These are phyloP conservation scores for Suhomyces anneliseae DNA, from an alignment of 1,139 yeast species.

Conservation along the genomic window DNA sequence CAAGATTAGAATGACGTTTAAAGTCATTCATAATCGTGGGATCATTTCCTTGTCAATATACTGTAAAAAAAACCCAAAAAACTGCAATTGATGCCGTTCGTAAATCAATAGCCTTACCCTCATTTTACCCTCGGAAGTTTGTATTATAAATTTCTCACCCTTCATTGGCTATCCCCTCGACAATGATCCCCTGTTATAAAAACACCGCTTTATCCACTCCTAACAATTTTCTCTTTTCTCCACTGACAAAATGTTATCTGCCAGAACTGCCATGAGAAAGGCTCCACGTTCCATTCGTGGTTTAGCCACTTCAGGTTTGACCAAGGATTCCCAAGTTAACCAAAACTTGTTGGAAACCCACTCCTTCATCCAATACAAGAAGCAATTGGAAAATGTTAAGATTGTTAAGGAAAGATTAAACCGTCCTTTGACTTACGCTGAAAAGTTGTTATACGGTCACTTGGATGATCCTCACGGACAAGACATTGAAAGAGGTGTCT, in stretches of 20 bases:
- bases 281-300: constrained; percentile 55
- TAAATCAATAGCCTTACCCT: background rate
- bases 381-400: constrained; percentile 78
- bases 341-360: constrained; percentile 88
- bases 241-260: constrained; percentile 37
- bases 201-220: constrained; percentile 9
- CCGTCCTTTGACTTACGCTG: constrained; percentile 97
- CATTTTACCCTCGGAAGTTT: constrained; percentile 7
- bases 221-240: constrained; percentile 6
- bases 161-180: constrained; percentile 17
- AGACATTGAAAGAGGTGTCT: constrained; percentile 93
- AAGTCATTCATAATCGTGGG: too few species aligned
- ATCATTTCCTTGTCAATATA: too few species aligned
- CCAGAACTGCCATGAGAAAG: constrained; percentile 33
- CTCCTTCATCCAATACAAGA: constrained; percentile 78
- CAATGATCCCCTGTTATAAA: constrained; percentile 12
- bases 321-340: constrained; percentile 89
- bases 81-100: too few species aligned
- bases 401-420: constrained; percentile 84
- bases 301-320: constrained; percentile 72
- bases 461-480: constrained; percentile 94
- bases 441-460: constrained; percentile 94
- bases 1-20: too few species aligned
- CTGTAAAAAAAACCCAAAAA: too few species aligned
- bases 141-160: constrained; percentile 21